Base-by-base conservation (phyloP, 208 protist species). In the Leishmania tropica region DNA sequence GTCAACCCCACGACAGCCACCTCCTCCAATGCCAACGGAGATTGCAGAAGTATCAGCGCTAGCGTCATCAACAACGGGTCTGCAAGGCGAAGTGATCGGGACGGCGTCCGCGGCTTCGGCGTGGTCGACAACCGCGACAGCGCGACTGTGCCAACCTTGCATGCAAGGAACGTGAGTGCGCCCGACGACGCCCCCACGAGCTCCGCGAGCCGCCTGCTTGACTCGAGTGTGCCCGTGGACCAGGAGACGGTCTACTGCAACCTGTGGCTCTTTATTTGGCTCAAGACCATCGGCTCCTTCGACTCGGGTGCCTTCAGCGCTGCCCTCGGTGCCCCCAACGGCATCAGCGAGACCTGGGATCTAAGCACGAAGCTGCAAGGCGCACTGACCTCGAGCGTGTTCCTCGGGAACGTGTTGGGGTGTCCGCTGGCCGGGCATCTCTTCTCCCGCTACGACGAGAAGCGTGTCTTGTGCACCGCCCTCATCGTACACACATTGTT, bases 271-370 rank as follows among this genome's bases (percentile, higher is more conserved):
- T 97, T 98, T 58, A 91, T 93, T 53, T 90, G 86, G 81, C 89
- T 97, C 71, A 97, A 98, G 80, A 88, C 89, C 5, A 92, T 96
- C 53, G 92, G 92, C 58, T 93, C 90, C n/a, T 97, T 93, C 82
- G 95, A 98, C 86, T 96, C 93, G 6, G 95, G 95, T 21, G 94
- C 94, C 56, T 97, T 97, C 86, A 96, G 93, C 71, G 95, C 93
- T 21, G 93, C 90, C 28, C 79, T 97, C 51, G 94, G 90, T 64
- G 86, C 88, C 7, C 83, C 84, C 31, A 90, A 94, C 80, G 94
- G 94, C 5, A 95, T 98, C n/a, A 85, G 89, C 40, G 85, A 94
- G 51, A 74, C 83, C 19, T 96, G 94, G 88, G 75, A 77, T 10
- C 85, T 97, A 10, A 86, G 75, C 67, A 87, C 78, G n/a, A 73